phyloP scores from a whole-genome alignment of 2,329 filamentous ascomycete species.

The Ceratocystis variospora region DNA sequence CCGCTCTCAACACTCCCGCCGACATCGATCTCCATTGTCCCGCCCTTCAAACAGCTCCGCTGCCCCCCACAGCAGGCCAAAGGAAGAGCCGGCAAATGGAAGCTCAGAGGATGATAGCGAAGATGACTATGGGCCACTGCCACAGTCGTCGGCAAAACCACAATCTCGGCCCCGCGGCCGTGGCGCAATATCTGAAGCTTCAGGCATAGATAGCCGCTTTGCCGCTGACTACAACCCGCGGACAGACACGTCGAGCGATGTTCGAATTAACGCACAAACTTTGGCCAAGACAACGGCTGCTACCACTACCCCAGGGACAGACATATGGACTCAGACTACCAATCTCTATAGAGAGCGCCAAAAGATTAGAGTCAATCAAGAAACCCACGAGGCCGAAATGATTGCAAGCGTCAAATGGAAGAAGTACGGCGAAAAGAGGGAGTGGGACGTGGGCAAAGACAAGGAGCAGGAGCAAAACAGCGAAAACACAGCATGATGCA shows the following conservation, averaged over 20 bases:
- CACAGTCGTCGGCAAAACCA: neutral
- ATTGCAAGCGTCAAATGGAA: conserved; percentile 52
- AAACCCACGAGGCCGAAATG: conserved; percentile 42
- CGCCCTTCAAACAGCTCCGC: neutral
- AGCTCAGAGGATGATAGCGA: neutral
- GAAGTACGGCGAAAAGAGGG: conserved; percentile 49
- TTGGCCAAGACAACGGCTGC: neutral
- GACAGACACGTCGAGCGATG: conserved; percentile 29
- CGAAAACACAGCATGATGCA: neutral
- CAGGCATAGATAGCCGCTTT: conserved; percentile 70
- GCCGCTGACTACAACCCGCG: conserved; percentile 48
- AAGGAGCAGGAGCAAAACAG: neutral
- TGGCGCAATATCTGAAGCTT: conserved; percentile 46
- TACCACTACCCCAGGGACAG: conserved; percentile 22
- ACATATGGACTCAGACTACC: conserved; percentile 67
- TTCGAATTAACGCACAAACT: neutral
- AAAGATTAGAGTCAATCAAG: conserved; percentile 31
- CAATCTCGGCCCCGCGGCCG: conserved; percentile 49
- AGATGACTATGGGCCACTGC: conserved; percentile 13
- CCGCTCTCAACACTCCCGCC: neutral
- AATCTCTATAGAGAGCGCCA: conserved; percentile 70
- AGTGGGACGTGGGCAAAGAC: conserved; percentile 46
- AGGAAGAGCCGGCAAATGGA: neutral
- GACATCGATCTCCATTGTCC: neutral
- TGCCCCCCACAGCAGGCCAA: neutral